Base-by-base conservation (phyloP, 2,329 filamentous ascomycete species). In the Venturia effusa region DNA sequence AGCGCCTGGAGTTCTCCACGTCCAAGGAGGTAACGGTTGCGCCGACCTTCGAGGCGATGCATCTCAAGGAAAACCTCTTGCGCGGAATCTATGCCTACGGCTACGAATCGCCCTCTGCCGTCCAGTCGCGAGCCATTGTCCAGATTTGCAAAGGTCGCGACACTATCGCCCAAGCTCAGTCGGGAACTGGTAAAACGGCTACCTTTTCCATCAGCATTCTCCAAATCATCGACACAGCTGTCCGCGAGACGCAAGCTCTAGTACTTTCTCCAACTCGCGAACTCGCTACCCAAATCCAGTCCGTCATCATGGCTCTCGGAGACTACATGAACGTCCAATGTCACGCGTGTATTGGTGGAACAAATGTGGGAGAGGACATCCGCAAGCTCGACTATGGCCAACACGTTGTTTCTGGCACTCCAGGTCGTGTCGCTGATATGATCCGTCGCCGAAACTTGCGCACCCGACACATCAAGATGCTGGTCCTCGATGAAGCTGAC, bases 261-360 rank as follows among this genome's bases (percentile, higher is more conserved):
- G 92, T 99, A 11, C 85, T 99, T 10, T 97, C 94, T 4, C 94
- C 94, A 2, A 97, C 93, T 24, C 91, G 94, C 74, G 94, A 99
- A 83, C 82, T 99, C 68, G 94, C 94, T 57, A 97, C 93, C 34
- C 94, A 99, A 79, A 99, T 99, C 68, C 94, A 99, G 79, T 96
- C 91, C 41, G 94, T 99, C 66, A 89, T 99, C 70, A 96, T 97
- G 87, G 94, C 94, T n/a, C 85, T 99, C n/a, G 94, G 94, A 68
- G 94, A 99, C 78, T 99, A 97, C 82, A 97, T 99, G 94, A 97
- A 97, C 74, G 91, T 99, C 3, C 92, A 99, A 78, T 99, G 94
- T 79, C 94, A 99, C 72, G 93, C 94, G 66, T 99, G 94, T 78
- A 97, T 99, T 72, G 94, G 94, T 69, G 94, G 94, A 66, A 99